Evolutionary conservation across 495 filamentous ascomycete species (phyloP), one percentile per base, ranked within the genome.

Genomic region (Astrothelium macrocarpum): DNA sequence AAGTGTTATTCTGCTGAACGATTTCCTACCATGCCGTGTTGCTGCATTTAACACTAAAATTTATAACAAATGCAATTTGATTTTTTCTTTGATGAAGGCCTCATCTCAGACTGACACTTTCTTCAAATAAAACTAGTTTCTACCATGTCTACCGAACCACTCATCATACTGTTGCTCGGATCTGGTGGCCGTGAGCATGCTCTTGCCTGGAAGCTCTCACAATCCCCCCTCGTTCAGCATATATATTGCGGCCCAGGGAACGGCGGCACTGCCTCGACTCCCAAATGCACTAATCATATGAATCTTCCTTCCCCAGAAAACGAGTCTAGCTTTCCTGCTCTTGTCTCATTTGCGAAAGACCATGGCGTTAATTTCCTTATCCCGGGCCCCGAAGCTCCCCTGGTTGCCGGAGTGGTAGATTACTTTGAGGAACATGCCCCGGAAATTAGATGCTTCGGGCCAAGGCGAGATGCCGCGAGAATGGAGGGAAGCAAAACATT

Each of bases 401-500:
- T 98, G n/a, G 94, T 97, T 14, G 91, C 87, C 66, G 94, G 94
- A 29, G 87, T 97, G 58, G 86, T 88, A 65, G 86, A 84, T 66
- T 88, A 87, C 77, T 97, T 98, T 79, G 66, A 68, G 70, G 67
- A 67, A 34, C 62, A 76, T 68, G 66, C 65, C 3, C 61, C 84
- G 53, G 85, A 85, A 20, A 91, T 97, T 67, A 80, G 84, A 70
- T 87, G 85, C 76, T 98, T 96, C 69, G 94, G 94, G 16, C 94
- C 94, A 1, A 87, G 86, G 58, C 85, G 90, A 78, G 83, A 81
- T 42, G 95, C 94, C 43, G 93, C 95, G 32, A 82, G 82, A 61
- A 88, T 98, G 87, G 94, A 98, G 75, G 94, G 94, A 61, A 92
- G 88, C 73, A 97, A 98, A 79, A 88, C 92, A 16, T 97, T 95